phyloP scores from a whole-genome alignment of 345 rosid genomes.

The Pseudoturritis turrita region DNA sequence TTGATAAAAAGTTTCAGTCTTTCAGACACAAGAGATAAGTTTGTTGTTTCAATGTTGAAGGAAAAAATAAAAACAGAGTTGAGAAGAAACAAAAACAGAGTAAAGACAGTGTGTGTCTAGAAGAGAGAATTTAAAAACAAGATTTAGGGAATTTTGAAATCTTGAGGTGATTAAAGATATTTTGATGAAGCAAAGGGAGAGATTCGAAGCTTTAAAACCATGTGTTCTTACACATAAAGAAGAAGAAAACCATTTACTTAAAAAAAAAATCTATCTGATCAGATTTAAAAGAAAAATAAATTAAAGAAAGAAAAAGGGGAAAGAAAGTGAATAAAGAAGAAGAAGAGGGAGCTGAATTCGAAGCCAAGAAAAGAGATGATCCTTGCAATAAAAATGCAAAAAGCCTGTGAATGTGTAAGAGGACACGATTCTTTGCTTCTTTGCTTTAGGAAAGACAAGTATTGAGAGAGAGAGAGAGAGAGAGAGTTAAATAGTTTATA shows the following conservation, averaged over 20 bases:
- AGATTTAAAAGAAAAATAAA: neutral
- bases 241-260: neutral
- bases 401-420: slow-evolving; percentile 33
- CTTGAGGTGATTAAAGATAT: slow-evolving; percentile 10
- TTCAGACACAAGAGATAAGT: neutral
- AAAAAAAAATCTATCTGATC: neutral
- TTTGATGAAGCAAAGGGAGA: slow-evolving; percentile 24
- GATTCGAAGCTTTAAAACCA: slow-evolving; percentile 34
- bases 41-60: neutral
- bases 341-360: slow-evolving; percentile 35
- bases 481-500: neutral
- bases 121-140: slow-evolving; percentile 1
- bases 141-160: slow-evolving; percentile 16
- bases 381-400: slow-evolving; percentile 12
- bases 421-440: slow-evolving; percentile 36
- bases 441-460: slow-evolving; percentile 33
- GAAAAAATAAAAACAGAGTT: neutral
- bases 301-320: slow-evolving; percentile 9
- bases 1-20: neutral
- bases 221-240: slow-evolving; percentile 28
- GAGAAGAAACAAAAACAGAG: slow-evolving; percentile 24
- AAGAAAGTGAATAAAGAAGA: slow-evolving; percentile 31
- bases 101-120: slow-evolving; percentile 1
- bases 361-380: slow-evolving; percentile 28
- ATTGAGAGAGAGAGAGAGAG: neutral